Percentiles rank a stretch among this genome's conserved stretches.
phyloP scores from a whole-genome alignment of 495 filamentous ascomycete genomes.

The Melanomma pulvis-pyrius region DNA sequence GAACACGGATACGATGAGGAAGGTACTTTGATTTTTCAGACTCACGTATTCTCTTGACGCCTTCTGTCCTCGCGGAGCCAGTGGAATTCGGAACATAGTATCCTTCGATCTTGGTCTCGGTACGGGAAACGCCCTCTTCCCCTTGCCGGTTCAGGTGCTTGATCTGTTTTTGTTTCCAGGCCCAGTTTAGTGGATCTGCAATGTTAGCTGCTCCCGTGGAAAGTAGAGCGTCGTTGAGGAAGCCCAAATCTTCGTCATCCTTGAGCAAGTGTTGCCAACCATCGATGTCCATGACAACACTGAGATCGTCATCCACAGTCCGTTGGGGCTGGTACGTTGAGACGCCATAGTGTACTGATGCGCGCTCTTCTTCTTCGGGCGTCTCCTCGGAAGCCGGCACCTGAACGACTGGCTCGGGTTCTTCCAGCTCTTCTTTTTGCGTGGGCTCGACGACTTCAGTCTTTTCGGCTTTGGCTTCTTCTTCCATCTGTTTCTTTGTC shows the following conservation, averaged over 20 bases:
- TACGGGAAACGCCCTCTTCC: slow-evolving; percentile 55
- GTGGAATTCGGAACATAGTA: slow-evolving; percentile 87
- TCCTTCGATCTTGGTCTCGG: slow-evolving; percentile 69
- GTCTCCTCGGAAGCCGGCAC: slow-evolving; percentile 39
- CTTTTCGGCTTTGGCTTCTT: slow-evolving; percentile 67
- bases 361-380: slow-evolving; percentile 41
- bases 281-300: slow-evolving; percentile 69
- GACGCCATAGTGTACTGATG: slow-evolving; percentile 61
- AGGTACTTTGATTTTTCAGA: slow-evolving; percentile 98
- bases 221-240: slow-evolving; percentile 56
- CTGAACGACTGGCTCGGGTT: slow-evolving; percentile 36
- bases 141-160: slow-evolving; percentile 74
- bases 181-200: slow-evolving; percentile 73
- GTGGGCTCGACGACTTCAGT: slow-evolving; percentile 42
- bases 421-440: slow-evolving; percentile 50
- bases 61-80: slow-evolving; percentile 88
- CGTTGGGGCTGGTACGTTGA: slow-evolving; percentile 63
- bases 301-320: slow-evolving; percentile 69
- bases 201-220: slow-evolving; percentile 56
- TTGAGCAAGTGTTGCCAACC: slow-evolving; percentile 78
- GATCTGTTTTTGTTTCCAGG: slow-evolving; percentile 88
- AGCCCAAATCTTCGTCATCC: slow-evolving; percentile 75
- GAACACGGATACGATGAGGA: slow-evolving; percentile 93
- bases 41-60: slow-evolving; percentile 89
- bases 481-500: slow-evolving; percentile 72